These are phyloP conservation scores for Mycena belliarum DNA, from an alignment of 768 basidiomycete genomes.

Conservation along the genomic window DNA sequence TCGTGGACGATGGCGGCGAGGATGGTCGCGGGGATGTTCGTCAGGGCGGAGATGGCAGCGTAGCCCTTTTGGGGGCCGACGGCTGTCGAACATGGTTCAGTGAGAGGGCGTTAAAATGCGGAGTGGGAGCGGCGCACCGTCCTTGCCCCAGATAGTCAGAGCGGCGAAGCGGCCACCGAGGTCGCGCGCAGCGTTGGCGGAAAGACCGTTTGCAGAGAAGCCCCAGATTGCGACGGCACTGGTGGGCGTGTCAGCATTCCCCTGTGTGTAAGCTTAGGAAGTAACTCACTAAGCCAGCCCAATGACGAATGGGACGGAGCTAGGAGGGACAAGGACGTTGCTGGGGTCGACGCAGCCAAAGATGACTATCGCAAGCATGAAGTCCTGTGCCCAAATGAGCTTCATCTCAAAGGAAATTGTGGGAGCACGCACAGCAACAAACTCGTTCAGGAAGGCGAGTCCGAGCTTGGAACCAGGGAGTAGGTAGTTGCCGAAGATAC, in stretches of 20 bases:
- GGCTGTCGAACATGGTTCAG: constrained; percentile 1
- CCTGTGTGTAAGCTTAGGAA: no score
- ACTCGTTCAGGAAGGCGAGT: constrained; percentile 55
- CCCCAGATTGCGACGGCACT: constrained; percentile 65
- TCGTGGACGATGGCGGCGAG: constrained; percentile 58
- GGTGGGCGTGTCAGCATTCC: not conserved
- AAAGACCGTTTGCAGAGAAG: constrained; percentile 51
- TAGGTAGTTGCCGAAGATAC: constrained; percentile 55
- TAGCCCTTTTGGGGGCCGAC: constrained; percentile 38
- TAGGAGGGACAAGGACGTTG: constrained; percentile 57
- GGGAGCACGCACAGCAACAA: constrained; percentile 45
- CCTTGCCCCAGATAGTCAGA: constrained; percentile 59
- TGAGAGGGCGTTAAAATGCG: not conserved
- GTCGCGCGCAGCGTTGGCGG: constrained; percentile 70
- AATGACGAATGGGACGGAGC: constrained; percentile 51
- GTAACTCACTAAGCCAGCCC: constrained; percentile 57
- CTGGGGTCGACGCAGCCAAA: constrained; percentile 60
- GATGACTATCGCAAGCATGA: constrained; percentile 50
- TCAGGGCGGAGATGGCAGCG: constrained; percentile 62
- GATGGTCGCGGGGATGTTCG: constrained; percentile 65
- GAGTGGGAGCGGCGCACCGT: constrained; percentile 29
- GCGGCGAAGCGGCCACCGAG: constrained; percentile 63
- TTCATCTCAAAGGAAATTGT: not conserved
- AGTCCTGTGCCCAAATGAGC: constrained; percentile 35
- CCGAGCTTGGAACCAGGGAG: constrained; percentile 44